Conservation (phyloP, 331 rosid genomes). For the Cydonia oblonga region DNA sequence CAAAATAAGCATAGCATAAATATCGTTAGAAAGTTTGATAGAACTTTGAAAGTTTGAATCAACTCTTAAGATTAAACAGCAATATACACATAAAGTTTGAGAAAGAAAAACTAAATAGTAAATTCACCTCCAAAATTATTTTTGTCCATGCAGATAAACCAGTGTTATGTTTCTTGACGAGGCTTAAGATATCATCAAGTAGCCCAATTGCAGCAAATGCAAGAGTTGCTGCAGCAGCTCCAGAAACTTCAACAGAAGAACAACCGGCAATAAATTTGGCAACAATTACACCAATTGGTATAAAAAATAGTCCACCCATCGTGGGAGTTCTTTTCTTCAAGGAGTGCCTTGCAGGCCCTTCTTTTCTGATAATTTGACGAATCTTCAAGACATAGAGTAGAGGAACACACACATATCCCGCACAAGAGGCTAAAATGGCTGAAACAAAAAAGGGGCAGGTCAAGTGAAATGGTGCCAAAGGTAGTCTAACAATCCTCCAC, state of each 20-base stretch:
- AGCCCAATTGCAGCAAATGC: constrained; percentile 86
- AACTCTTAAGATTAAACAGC: neutral
- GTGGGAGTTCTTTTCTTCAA: constrained; percentile 58
- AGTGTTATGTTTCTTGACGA: constrained; percentile 40
- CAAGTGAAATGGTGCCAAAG: constrained; percentile 65
- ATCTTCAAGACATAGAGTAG: constrained; percentile 45
- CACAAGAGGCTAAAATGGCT: constrained; percentile 56
- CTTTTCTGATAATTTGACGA: constrained; percentile 48
- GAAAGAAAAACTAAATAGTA: neutral
- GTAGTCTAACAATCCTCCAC: constrained; percentile 81
- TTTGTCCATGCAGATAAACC: constrained; percentile 51
- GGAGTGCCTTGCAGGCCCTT: constrained; percentile 39
- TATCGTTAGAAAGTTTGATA: constrained; percentile 8
- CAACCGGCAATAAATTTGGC: constrained; percentile 41
- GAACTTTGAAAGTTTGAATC: constrained; percentile 1
- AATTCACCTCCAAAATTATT: constrained; percentile 58
- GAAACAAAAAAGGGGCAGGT: constrained; percentile 75
- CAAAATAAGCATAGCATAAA: constrained; percentile 9
- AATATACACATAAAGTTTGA: constrained; percentile 4
- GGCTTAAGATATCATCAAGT: constrained; percentile 53
- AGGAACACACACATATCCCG: constrained; percentile 81
- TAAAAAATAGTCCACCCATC: constrained; percentile 83
- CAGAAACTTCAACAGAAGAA: constrained; percentile 66
- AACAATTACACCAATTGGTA: constrained; percentile 70
- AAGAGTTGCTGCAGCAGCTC: constrained; percentile 58